A percentile compares a stretch with the other conserved stretches of the same genome.
These are phyloP conservation scores for Mycena belliarum DNA, from an alignment of 768 basidiomycete species.

Conservation along the genomic window DNA sequence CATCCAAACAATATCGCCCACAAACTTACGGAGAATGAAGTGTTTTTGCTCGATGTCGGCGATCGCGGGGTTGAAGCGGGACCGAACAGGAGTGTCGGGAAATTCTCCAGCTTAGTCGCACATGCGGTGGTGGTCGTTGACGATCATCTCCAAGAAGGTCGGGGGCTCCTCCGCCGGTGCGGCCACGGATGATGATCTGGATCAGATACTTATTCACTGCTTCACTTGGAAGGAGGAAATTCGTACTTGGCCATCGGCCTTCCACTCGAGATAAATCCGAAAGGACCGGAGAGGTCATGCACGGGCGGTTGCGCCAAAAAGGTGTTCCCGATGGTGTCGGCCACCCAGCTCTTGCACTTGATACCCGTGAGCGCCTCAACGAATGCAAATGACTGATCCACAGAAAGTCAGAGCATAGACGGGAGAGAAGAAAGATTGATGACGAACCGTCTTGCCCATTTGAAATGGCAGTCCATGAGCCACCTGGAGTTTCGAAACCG, in stretches of 20 bases:
- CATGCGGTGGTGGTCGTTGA: not conserved
- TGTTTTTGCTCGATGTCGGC: conserved; percentile 12
- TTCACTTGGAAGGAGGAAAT: conserved; percentile 11
- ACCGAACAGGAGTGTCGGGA: conserved; percentile 7
- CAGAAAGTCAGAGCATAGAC: not conserved
- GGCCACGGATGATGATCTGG: conserved; percentile 8
- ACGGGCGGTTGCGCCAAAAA: conserved; percentile 9
- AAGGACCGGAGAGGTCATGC: conserved; percentile 8
- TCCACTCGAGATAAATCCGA: conserved; percentile 6
- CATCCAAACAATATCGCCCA: conserved; percentile 16
- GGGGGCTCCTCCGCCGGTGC: conserved; percentile 6
- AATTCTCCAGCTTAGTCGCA: conserved; percentile 5
- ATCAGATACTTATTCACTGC: conserved; percentile 13
- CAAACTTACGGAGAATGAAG: conserved; percentile 12
- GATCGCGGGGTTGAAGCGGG: conserved; percentile 1
- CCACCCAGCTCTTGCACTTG: no score
- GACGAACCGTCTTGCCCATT: conserved; percentile 8
- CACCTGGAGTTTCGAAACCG: conserved; percentile 5
- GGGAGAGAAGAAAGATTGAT: conserved; percentile 8
- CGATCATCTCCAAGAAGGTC: not conserved
- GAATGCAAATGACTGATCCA: no score
- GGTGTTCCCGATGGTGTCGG: no score
- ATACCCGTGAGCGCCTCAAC: no score
- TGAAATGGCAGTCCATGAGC: conserved; percentile 11
- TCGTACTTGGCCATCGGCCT: conserved; percentile 5